Base-by-base conservation (phyloP, 2,329 filamentous ascomycete genomes). In the Apiospora arundinis region DNA sequence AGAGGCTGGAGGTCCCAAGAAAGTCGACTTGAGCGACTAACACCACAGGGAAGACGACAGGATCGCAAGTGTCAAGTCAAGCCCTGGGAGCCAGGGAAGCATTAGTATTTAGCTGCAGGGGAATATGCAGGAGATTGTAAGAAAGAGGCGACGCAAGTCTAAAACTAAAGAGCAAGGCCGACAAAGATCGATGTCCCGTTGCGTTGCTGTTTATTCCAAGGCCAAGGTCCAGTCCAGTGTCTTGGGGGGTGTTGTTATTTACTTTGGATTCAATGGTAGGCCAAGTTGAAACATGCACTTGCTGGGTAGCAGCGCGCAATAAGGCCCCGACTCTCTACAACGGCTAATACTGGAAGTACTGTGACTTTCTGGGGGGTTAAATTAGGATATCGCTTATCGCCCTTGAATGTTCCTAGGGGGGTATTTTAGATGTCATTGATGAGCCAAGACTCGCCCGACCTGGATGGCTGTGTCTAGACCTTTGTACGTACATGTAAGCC, bases 261-360 rank as follows among this genome's bases (percentile, higher is more conserved):
- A 63, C 56, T 40, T 63, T 63, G 28, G 32, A 63, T 40, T 40
- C 56, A n/a, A 40, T 63, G 56, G 56, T 23, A 63, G 56, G 56
- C 21, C 21, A 63, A 63, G 56, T 63, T 63, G 56, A 63, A 63
- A 63, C 56, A 40, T 63, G 56, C 56, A 63, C 56, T 63, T 63
- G 9, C 56, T 63, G 56, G 56, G 56, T 40, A 37, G 56, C 56
- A 63, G 56, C 28, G 56, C 56, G 28, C 56, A 63, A 63, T 63
- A 63, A 63, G 56, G 56, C 56, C 32, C 56, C 56, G 56, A 63
- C 56, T 63, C 56, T 40, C 52, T 37, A 14, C 25, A 28, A 37
- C 52, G 52, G 52, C 16, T 60, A n/a, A 12, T 63, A 63, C 56
- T 63, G 16, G 28, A 37, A 60, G 52, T 63, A 63, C 52, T 12